phyloP scores from a whole-genome alignment of 371 early-diverging fungal genomes.

The Chytridium lagenaria region DNA sequence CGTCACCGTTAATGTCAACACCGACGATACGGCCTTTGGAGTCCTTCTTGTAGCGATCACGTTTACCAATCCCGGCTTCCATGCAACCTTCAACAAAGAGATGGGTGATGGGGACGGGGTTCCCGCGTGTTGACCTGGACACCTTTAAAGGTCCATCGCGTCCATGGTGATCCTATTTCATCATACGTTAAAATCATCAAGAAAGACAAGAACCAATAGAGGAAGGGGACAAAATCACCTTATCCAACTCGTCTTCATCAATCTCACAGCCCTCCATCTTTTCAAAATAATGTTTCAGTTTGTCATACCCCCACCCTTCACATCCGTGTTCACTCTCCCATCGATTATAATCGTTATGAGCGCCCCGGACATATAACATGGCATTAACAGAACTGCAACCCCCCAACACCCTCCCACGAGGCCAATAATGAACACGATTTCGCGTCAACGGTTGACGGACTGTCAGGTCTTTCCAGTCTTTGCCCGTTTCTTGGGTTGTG shows the following conservation, averaged over 20 bases:
- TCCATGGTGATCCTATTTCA: slow-evolving; percentile 18
- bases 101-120: background rate
- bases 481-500: background rate
- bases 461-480: slow-evolving; percentile 26
- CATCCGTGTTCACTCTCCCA: slow-evolving; percentile 33
- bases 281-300: slow-evolving; percentile 24
- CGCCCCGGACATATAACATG: slow-evolving; percentile 47
- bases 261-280: slow-evolving; percentile 21
- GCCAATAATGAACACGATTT: slow-evolving; percentile 29
- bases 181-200: background rate
- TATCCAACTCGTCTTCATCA: background rate
- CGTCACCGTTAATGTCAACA: slow-evolving; percentile 35
- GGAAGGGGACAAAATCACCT: background rate
- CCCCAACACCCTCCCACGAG: slow-evolving; percentile 50
- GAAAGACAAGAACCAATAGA: background rate
- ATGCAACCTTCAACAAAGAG: slow-evolving; percentile 22
- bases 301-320: slow-evolving; percentile 29
- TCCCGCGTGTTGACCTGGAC: background rate
- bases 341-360: slow-evolving; percentile 25
- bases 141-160: slow-evolving; percentile 20
- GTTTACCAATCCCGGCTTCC: slow-evolving; percentile 2
- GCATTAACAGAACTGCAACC: slow-evolving; percentile 53
- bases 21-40: background rate
- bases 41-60: background rate
- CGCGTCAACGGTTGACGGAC: background rate